These are phyloP conservation scores for Jacaranda mimosifolia DNA, from an alignment of 257 asterid genomes.

Conservation along the genomic window DNA sequence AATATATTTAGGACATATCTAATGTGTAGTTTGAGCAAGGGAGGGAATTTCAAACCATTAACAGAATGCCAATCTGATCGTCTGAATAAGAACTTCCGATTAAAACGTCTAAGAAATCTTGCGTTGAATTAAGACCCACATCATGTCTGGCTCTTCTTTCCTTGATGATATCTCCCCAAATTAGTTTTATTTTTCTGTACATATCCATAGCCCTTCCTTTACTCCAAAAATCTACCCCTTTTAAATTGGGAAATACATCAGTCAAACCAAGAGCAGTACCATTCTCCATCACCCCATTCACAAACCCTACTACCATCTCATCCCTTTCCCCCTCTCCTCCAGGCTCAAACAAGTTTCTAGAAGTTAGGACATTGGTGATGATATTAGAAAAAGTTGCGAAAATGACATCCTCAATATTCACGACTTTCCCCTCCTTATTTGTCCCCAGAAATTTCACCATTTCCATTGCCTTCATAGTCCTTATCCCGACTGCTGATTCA, in stretches of 20 bases:
- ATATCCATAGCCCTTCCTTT: neutral
- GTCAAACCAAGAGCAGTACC: neutral
- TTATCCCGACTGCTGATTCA: neutral
- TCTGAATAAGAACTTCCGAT: neutral
- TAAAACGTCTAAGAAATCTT: constrained; percentile 25
- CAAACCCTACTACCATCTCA: neutral
- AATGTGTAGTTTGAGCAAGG: neutral
- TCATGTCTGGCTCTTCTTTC: constrained; percentile 9
- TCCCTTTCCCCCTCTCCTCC: constrained; percentile 4
- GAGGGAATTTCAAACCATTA: constrained; percentile 1
- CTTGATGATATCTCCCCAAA: constrained; percentile 30
- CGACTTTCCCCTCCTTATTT: neutral
- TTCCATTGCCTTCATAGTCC: neutral
- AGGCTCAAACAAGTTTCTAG: constrained; percentile 5
- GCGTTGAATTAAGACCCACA: neutral
- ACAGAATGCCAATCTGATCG: constrained; percentile 5
- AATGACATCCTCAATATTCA: constrained; percentile 25
- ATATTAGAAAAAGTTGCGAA: constrained; percentile 7
- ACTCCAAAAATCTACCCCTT: constrained; percentile 27
- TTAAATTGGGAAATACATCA: constrained; percentile 23
- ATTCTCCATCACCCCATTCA: neutral
- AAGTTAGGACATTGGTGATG: neutral
- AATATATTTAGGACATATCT: neutral
- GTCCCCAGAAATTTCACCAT: neutral
- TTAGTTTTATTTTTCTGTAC: neutral